Conservation (phyloP, 129 eudicot species). For the Silybum marianum region DNA sequence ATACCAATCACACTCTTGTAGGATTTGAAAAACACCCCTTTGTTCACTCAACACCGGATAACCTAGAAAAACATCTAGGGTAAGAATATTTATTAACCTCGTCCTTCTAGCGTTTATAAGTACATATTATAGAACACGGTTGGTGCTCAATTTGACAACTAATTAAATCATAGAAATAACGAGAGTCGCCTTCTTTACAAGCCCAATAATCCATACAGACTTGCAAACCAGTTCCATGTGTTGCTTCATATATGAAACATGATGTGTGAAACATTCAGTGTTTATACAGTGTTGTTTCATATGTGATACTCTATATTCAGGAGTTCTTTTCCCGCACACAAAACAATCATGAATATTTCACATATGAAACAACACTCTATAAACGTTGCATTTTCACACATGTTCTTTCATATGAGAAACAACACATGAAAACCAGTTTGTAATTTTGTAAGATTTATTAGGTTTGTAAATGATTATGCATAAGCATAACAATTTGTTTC, state of each 20-base stretch:
- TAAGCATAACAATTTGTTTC: background rate
- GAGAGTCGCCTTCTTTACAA: background rate
- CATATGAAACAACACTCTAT: background rate
- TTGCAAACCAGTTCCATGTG: background rate
- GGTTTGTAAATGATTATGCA: background rate
- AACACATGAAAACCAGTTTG: background rate
- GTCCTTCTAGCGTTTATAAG: too few species aligned
- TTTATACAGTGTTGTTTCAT: background rate
- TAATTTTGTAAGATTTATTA: background rate
- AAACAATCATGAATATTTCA: background rate
- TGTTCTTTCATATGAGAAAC: background rate
- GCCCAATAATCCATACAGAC: background rate
- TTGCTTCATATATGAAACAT: too few species aligned
- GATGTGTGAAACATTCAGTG: background rate
- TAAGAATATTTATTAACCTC: too few species aligned
- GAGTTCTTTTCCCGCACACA: background rate
- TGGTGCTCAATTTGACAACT: background rate
- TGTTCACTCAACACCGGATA: too few species aligned
- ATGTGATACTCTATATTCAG: background rate
- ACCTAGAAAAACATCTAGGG: too few species aligned
- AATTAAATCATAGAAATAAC: background rate
- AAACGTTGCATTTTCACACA: background rate
- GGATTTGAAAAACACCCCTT: too few species aligned
- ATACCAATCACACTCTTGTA: background rate
- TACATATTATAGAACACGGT: too few species aligned